Base-by-base conservation (phyloP, 768 basidiomycete genomes). In the Leccinum longicurvipes region DNA sequence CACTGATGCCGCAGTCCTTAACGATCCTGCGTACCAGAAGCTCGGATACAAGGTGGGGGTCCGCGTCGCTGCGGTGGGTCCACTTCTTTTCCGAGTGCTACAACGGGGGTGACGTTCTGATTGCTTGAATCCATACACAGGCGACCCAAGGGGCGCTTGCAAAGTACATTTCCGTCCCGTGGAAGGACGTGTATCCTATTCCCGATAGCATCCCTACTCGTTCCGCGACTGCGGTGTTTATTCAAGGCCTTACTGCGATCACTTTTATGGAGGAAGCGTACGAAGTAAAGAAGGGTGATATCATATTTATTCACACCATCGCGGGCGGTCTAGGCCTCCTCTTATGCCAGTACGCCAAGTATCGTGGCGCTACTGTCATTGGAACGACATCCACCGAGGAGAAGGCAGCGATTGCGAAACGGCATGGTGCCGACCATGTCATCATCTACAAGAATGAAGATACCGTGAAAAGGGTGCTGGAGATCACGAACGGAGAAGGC, bases 361-460 rank as follows among this genome's bases (percentile, higher is more conserved):
- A 77, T 44, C 76, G 83, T 19, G 96, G 96, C 6, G 95, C 90
- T 1, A 87, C 83, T 10, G 91, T 98, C 23, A 96, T 99, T 63
- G 96, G 93, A 2, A 98, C 95, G 14, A 91, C 91, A 2, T 96
- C 93, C 2, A 90, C 89, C 0, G 68, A 75, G 21, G 89, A 85
- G 64, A 99, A 99, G 72, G 91, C 90, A 2, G 82, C 81, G 48
- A 69, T 94, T 32, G 96, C 93, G 6, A 87, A 81, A 62, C 72
- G 77, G 47, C 77, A 89, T 55, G 96, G 96, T 11, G 91, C 93
- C 0, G 84, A 91, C 67, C 85, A 96, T 67, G 92, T 97, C 48
- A 86, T 98, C 58, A 69, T 94, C 41, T 93, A 93, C 72, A 82
- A 81, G 11, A 75, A 80, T 45, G 89, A 91, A 64, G 80, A 91